phyloP scores from a whole-genome alignment of 2,329 filamentous ascomycete species.

The Clarireedia hainanense region DNA sequence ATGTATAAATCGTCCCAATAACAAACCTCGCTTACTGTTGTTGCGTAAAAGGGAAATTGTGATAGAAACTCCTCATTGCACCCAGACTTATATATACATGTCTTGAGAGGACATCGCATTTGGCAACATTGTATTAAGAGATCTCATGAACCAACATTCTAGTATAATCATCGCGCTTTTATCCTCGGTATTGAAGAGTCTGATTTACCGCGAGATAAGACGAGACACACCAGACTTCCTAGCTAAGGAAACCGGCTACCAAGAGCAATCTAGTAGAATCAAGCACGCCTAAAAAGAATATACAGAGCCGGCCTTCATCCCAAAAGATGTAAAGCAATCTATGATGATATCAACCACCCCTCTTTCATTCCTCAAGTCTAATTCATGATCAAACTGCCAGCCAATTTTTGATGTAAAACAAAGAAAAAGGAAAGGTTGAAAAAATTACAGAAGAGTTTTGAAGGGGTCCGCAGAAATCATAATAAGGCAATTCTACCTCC shows the following conservation, averaged over 20 bases:
- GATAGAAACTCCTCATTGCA: too few relatives aligned
- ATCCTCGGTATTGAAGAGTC: not conserved
- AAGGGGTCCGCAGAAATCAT: conserved; percentile 16
- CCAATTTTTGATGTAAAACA: conserved; percentile 19
- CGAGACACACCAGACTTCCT: not conserved
- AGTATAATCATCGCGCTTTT: not conserved
- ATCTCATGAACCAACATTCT: too few relatives aligned
- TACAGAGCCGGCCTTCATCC: conserved; percentile 6
- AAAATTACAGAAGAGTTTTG: conserved; percentile 20
- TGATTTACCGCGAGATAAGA: not conserved
- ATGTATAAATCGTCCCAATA: too few relatives aligned
- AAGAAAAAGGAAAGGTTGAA: conserved; percentile 4
- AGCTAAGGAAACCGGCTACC: not conserved
- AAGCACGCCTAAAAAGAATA: not conserved
- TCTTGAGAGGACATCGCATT: too few relatives aligned
- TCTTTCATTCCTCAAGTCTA: conserved; percentile 1
- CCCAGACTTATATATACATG: not conserved
- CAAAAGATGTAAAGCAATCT: conserved; percentile 8
- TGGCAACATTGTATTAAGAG: too few relatives aligned
- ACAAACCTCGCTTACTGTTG: too few relatives aligned
- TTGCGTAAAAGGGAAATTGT: too few relatives aligned
- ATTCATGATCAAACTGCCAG: conserved; percentile 4
- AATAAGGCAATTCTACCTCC: conserved; percentile 21
- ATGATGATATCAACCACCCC: conserved; percentile 4
- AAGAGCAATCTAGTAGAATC: conserved; percentile 2